phyloP scores from a whole-genome alignment of 2,329 filamentous ascomycete species.

The Lecanicillium sp. region DNA sequence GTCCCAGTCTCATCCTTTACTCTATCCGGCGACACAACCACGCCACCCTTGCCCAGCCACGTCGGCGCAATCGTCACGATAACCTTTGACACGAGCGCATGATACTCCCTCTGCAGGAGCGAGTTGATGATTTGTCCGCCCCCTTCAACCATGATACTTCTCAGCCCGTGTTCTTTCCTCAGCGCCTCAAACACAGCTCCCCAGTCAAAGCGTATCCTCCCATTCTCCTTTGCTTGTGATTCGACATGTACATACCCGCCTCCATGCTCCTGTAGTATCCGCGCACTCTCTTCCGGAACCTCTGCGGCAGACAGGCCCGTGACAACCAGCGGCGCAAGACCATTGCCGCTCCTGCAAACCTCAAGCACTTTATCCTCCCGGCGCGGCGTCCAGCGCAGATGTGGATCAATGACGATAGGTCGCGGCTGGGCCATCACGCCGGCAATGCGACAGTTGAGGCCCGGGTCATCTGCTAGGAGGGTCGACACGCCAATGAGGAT shows the following conservation, averaged over 20 bases:
- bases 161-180: slow-evolving; percentile 46
- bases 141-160: slow-evolving; percentile 87
- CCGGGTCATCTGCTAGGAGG: slow-evolving; percentile 75
- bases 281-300: slow-evolving; percentile 33
- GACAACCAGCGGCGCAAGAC: slow-evolving; percentile 67
- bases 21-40: slow-evolving; percentile 65
- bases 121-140: slow-evolving; percentile 77
- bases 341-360: slow-evolving; percentile 54
- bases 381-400: slow-evolving; percentile 60
- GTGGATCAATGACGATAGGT: slow-evolving; percentile 76
- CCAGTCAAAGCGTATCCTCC: slow-evolving; percentile 51
- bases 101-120: slow-evolving; percentile 55
- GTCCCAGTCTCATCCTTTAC: slow-evolving; percentile 39
- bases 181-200: slow-evolving; percentile 51
- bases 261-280: slow-evolving; percentile 38
- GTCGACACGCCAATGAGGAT: slow-evolving; percentile 83
- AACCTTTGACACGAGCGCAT: slow-evolving; percentile 62
- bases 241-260: slow-evolving; percentile 41
- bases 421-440: slow-evolving; percentile 61
- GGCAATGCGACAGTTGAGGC: slow-evolving; percentile 70
- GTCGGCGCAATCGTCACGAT: slow-evolving; percentile 85
- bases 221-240: slow-evolving; percentile 13
- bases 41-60: slow-evolving; percentile 78
- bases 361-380: slow-evolving; percentile 55
- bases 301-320: slow-evolving; percentile 35